Conservation (phyloP, 176 grass and related monocot genomes). For the Guadua angustifolia region DNA sequence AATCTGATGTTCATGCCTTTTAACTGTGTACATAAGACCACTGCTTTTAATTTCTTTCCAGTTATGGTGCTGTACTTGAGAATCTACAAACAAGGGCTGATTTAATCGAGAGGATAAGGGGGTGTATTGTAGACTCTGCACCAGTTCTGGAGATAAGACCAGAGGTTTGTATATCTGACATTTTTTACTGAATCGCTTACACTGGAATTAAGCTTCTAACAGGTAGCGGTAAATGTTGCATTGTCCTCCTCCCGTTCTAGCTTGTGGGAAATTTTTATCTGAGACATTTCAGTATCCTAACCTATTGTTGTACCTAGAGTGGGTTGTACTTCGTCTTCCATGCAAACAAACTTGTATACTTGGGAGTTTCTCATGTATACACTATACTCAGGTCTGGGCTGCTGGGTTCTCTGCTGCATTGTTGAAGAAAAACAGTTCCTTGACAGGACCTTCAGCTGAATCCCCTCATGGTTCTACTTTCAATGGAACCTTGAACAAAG, state of each 20-base stretch:
- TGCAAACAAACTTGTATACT: constrained; percentile 23
- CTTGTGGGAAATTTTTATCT: neutral
- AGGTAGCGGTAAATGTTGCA: constrained; percentile 7
- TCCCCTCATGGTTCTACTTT: constrained; percentile 45
- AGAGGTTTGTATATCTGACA: constrained; percentile 58
- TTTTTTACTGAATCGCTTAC: neutral
- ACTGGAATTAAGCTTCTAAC: constrained; percentile 12
- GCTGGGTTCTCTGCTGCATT: constrained; percentile 93
- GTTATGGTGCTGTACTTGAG: constrained; percentile 86
- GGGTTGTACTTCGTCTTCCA: constrained; percentile 19
- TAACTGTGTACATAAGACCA: neutral
- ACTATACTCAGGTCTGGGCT: constrained; percentile 79
- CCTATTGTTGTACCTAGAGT: neutral
- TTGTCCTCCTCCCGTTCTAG: neutral
- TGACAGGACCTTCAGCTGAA: constrained; percentile 51
- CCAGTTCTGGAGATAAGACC: constrained; percentile 85
- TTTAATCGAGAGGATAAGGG: constrained; percentile 84
- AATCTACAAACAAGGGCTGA: constrained; percentile 75
- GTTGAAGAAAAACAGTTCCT: constrained; percentile 72
- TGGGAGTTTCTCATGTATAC: constrained; percentile 47
- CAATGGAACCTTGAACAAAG: constrained; percentile 51
- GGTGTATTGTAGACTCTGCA: constrained; percentile 92
- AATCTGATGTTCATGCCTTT: neutral
- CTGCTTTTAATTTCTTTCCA: constrained; percentile 48
- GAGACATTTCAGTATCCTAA: neutral